Conservation (phyloP, 805 yeast genomes). For the Ogataea thermomethanolica region DNA sequence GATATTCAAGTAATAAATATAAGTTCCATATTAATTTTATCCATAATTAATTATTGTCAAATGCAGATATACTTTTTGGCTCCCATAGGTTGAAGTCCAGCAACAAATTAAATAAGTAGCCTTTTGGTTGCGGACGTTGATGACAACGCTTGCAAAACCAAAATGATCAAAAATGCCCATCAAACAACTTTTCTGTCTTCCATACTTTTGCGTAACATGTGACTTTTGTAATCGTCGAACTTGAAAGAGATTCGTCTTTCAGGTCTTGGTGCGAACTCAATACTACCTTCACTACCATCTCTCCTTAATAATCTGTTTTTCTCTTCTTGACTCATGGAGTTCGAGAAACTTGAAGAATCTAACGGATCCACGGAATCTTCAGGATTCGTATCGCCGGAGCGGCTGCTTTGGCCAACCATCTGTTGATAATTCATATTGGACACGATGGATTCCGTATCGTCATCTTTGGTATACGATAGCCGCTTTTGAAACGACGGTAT, state of each 20-base stretch:
- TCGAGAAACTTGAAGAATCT: background rate
- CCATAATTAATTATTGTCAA: too few relatives aligned
- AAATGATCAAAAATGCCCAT: too few relatives aligned
- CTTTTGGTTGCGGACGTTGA: too few relatives aligned
- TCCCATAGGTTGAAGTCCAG: too few relatives aligned
- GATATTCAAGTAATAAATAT: too few relatives aligned
- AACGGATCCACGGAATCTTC: background rate
- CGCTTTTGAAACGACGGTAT: constrained; percentile 23
- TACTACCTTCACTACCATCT: too few relatives aligned
- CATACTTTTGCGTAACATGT: constrained; percentile 25
- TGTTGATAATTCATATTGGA: constrained; percentile 10
- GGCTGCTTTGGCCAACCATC: constrained; percentile 6
- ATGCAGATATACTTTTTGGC: too few relatives aligned
- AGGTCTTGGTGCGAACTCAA: background rate
- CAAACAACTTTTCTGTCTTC: constrained; percentile 11
- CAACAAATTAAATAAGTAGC: too few relatives aligned
- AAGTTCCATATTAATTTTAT: too few relatives aligned
- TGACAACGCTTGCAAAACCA: too few relatives aligned
- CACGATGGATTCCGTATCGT: constrained; percentile 10
- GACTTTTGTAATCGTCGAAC: constrained; percentile 25
- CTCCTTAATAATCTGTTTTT: too few relatives aligned
- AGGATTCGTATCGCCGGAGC: constrained; percentile 1
- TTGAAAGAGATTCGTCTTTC: constrained; percentile 19
- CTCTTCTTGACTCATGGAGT: too few relatives aligned
- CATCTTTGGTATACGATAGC: constrained; percentile 13